Evolutionary conservation across 208 protist species (phyloP).

Genomic region (Crithidia acanthocephali): DNA sequence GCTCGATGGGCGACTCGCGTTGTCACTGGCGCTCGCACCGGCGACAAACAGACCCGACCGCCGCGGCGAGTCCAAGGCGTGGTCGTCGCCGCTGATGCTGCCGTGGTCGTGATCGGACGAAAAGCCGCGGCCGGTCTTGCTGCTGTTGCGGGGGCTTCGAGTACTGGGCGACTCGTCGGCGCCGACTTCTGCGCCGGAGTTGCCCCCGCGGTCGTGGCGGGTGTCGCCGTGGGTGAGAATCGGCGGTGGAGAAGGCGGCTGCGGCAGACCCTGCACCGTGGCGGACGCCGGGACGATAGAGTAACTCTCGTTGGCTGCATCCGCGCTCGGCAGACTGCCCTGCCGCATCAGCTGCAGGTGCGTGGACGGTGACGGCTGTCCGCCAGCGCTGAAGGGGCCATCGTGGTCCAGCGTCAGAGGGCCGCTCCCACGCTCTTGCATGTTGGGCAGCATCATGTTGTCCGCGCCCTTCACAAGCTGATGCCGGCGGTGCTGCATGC

Average conservation of each 20-base stretch:
- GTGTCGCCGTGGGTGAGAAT: background rate
- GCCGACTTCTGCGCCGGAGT: no score
- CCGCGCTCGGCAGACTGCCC: background rate
- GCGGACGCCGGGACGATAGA: background rate
- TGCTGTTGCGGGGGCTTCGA: conserved; percentile 8
- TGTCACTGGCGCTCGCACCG: background rate
- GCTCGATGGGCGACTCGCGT: background rate
- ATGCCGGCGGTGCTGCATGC: background rate
- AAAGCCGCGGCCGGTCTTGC: background rate
- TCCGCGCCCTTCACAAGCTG: background rate
- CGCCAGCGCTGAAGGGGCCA: background rate
- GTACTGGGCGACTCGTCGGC: background rate
- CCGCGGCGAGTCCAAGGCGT: background rate
- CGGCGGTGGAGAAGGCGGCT: background rate
- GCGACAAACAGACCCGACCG: background rate
- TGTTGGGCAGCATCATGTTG: background rate
- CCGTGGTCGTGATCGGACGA: background rate
- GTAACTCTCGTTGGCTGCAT: background rate
- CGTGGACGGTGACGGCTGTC: background rate
- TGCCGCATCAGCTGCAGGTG: background rate
- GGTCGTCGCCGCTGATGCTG: background rate
- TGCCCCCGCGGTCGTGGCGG: no score
- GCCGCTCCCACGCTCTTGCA: background rate
- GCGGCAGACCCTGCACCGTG: background rate
- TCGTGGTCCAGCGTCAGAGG: background rate